phyloP scores from a whole-genome alignment of 225 moss, liverwort and hornwort species.

The Sphagnum contortum region DNA sequence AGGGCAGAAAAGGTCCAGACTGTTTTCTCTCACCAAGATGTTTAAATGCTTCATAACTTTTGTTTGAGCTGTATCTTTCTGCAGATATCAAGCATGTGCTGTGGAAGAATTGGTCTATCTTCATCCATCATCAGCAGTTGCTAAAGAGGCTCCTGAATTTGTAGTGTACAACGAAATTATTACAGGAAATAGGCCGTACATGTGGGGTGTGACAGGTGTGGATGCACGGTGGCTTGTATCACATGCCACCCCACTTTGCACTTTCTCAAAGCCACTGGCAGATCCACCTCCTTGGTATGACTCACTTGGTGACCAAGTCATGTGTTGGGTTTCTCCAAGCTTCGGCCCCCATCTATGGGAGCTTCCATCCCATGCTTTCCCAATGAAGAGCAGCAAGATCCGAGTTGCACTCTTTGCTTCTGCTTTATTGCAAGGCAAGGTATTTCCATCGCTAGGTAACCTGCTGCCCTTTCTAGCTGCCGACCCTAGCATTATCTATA shows the following conservation, averaged over 20 bases:
- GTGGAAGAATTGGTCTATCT: slow-evolving; percentile 75
- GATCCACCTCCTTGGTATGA: slow-evolving; percentile 98
- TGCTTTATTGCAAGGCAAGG: slow-evolving; percentile 76
- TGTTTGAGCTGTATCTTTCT: neutral
- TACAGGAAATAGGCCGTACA: slow-evolving; percentile 68
- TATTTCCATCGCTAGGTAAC: slow-evolving; percentile 43
- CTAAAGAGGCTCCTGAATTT: slow-evolving; percentile 73
- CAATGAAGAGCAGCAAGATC: slow-evolving; percentile 59
- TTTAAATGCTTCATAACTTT: too few relatives aligned
- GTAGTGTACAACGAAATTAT: slow-evolving; percentile 91
- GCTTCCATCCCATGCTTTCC: slow-evolving; percentile 51
- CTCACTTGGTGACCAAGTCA: slow-evolving; percentile 39
- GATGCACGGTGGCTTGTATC: slow-evolving; percentile 62
- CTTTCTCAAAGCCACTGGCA: slow-evolving; percentile 68
- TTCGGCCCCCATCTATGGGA: slow-evolving; percentile 86
- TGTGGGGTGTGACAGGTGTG: slow-evolving; percentile 79
- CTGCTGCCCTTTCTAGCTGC: slow-evolving; percentile 45
- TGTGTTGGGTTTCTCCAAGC: slow-evolving; percentile 81
- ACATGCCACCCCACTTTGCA: slow-evolving; percentile 70
- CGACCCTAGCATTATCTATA: slow-evolving; percentile 62
- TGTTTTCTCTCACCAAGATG: too few relatives aligned
- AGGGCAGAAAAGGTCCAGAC: neutral
- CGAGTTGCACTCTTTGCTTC: slow-evolving; percentile 65
- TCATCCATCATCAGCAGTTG: slow-evolving; percentile 68
- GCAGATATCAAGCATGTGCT: slow-evolving; percentile 71